Conservation (phyloP, 2,329 filamentous ascomycete species). For the Sporothrix protearum region DNA sequence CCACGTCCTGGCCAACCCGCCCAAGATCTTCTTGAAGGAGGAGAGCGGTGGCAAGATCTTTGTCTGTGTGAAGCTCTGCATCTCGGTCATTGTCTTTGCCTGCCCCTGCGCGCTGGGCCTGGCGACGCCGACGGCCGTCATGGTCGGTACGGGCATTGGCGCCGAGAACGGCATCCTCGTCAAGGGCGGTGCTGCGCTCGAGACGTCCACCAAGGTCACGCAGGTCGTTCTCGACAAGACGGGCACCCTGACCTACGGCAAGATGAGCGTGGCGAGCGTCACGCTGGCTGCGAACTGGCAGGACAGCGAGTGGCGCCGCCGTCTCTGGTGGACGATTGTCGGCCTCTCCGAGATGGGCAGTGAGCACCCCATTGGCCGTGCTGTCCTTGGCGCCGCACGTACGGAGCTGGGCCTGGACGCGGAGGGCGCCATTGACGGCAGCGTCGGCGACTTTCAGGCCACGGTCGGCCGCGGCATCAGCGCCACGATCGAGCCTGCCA, state of each 20-base stretch:
- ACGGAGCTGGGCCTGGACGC: conserved; percentile 66
- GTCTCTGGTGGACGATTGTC: conserved; percentile 92
- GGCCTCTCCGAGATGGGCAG: conserved; percentile 94
- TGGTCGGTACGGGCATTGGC: conserved; percentile 97
- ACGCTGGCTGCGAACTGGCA: conserved; percentile 68
- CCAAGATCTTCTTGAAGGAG: conserved; percentile 76
- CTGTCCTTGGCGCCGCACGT: conserved; percentile 73
- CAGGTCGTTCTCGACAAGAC: conserved; percentile 95
- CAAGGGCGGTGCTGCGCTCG: conserved; percentile 88
- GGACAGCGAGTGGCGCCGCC: conserved; percentile 61
- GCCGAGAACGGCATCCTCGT: conserved; percentile 96
- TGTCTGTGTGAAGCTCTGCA: conserved; percentile 96
- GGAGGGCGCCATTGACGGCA: conserved; percentile 76
- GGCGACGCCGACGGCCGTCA: conserved; percentile 92
- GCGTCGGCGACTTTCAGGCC: conserved; percentile 78
- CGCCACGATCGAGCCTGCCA: conserved; percentile 73
- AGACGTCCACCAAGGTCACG: conserved; percentile 84
- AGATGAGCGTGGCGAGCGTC: conserved; percentile 82
- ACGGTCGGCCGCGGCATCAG: conserved; percentile 80
- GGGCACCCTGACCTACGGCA: conserved; percentile 87
- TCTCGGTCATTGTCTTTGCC: conserved; percentile 96
- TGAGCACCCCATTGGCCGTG: conserved; percentile 93
- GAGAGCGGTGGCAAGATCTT: conserved; percentile 87
- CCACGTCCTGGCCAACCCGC: conserved; percentile 78
- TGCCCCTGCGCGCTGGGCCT: conserved; percentile 96